Evolutionary conservation across 441 rosid species (phyloP).

Genomic region (Euphorbia schlechtendalii): DNA sequence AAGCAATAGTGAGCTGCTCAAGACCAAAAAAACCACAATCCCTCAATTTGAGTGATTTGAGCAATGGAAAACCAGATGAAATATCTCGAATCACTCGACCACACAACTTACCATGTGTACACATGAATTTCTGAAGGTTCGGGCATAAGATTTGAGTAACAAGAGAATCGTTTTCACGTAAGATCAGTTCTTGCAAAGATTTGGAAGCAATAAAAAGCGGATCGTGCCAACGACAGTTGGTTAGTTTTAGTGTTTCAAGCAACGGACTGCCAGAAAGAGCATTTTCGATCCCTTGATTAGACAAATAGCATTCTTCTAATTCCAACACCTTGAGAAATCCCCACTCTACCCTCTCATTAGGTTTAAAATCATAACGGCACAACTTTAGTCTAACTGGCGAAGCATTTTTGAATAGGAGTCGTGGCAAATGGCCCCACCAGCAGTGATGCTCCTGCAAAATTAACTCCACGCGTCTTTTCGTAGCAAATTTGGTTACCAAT

Average conservation of each 20-base stretch:
- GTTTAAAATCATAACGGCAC: not conserved
- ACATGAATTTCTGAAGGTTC: not conserved
- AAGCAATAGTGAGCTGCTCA: not conserved
- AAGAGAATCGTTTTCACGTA: not conserved
- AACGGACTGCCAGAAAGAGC: slow-evolving; percentile 10
- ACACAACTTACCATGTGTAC: not conserved
- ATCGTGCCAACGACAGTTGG: not conserved
- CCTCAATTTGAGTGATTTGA: too few species aligned
- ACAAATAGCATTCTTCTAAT: not conserved
- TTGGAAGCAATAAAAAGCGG: not conserved
- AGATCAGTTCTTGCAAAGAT: slow-evolving; percentile 13
- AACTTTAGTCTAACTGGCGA: not conserved
- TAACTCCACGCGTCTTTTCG: slow-evolving; percentile 1
- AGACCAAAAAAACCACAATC: not conserved
- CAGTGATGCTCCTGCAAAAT: not conserved
- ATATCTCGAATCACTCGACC: not conserved
- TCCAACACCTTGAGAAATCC: slow-evolving; percentile 13
- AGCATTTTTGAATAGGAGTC: not conserved
- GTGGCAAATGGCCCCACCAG: not conserved
- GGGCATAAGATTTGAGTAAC: not conserved
- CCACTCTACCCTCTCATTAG: slow-evolving; percentile 12
- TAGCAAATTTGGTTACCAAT: slow-evolving; percentile 13
- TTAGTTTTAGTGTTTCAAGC: slow-evolving; percentile 12
- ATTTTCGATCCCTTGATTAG: slow-evolving; percentile 1
- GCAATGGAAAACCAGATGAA: not conserved